Conservation (phyloP, 495 filamentous ascomycete species). For the Cladorrhinum samala region DNA sequence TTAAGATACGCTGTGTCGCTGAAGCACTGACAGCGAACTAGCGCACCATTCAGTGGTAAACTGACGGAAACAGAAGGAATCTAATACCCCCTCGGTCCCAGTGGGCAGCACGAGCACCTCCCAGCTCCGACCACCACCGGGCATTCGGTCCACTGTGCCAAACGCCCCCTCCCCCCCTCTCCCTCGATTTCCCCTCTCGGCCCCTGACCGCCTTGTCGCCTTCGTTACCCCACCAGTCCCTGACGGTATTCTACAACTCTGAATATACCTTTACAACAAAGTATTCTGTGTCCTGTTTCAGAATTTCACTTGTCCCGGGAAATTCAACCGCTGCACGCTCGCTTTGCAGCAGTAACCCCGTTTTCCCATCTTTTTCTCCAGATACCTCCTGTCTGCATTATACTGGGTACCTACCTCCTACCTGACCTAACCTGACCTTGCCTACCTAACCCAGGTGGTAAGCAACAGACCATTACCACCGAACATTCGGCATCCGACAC, state of each 20-base stretch:
- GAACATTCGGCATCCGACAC: too few relatives aligned
- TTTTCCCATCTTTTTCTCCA: background rate
- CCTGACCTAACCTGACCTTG: too few relatives aligned
- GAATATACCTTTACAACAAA: background rate
- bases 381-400: background rate
- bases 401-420: background rate
- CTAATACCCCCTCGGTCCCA: too few relatives aligned
- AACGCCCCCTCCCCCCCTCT: background rate
- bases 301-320: background rate
- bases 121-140: background rate
- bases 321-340: conserved; percentile 1
- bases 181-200: conserved; percentile 2
- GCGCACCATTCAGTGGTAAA: conserved; percentile 15
- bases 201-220: conserved; percentile 13
- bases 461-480: too few relatives aligned
- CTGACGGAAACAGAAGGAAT: too few relatives aligned
- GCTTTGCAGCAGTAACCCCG: background rate
- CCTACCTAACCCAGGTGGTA: too few relatives aligned
- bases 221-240: conserved; percentile 8
- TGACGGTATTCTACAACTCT: conserved; percentile 7
- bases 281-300: conserved; percentile 3
- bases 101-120: too few relatives aligned
- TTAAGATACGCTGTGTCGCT: conserved; percentile 5
- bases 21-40: conserved; percentile 6
- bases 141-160: background rate